Evolutionary conservation across 768 basidiomycete species (phyloP), one percentile per base, ranked within the genome.

Genomic region (Leccinum obscurum): DNA sequence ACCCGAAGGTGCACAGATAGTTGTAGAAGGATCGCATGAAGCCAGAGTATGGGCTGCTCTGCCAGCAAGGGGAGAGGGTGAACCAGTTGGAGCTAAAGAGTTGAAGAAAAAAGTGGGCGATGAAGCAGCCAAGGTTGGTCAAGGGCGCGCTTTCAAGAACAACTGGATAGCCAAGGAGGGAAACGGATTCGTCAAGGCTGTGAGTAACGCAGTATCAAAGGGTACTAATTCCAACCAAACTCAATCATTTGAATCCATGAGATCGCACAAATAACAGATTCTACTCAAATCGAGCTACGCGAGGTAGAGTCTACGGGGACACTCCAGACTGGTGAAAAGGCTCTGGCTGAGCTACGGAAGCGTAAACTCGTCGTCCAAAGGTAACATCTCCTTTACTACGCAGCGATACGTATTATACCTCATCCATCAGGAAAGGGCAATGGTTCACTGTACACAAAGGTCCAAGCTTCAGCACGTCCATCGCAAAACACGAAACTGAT

Each of bases 121-220:
- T 59, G 94, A 97, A 67, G 83, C 86, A 7, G 88, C 93, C 15
- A 97, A 95, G 77, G 84, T 98, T 59, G 97, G 97, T 1, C 97
- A 98, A 77, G 90, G 90, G 9, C 85, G 90, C 64, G 97, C 96
- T 20, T 97, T 99, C 83, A 98, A 95, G 79, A 94, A 91, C 67
- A 92, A 90, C 58, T 99, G 97, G 97, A 93, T 98, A 62, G 82
- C 80, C 22, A 98, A 98, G 75, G 90, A 96, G 64, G 93, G 91
- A 8, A 83, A 85, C 63, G 92, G 90, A 20, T 85, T 99, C 64
- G 85, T 96, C 51, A 90, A 91, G 77, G 80, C 88, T 62, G 95
- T 96, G 62, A 65, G 92, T 83, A 39, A 20, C 49, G 14, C 30
- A 52, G 26, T 24, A 6, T 44, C 2, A 34, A 30, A 26, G 22